These are phyloP conservation scores for Candida chauliodis DNA, from an alignment of 805 yeast species.

Conservation along the genomic window DNA sequence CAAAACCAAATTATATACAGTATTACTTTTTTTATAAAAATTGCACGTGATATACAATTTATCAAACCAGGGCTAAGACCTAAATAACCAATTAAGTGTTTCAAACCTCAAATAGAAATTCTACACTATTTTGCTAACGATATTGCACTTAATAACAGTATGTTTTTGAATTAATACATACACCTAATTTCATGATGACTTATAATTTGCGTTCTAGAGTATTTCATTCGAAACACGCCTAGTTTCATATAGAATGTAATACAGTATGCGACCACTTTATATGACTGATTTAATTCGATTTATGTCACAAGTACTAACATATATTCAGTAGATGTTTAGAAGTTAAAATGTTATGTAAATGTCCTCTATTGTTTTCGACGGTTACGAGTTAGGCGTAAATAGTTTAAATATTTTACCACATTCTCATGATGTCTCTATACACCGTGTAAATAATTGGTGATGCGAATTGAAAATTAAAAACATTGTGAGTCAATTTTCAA, in stretches of 20 bases:
- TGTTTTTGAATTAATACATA: too few species aligned
- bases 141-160: too few species aligned
- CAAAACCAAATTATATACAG: conserved; percentile 1
- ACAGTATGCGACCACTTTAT: conserved; percentile 39
- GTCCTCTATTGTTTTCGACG: too few species aligned
- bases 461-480: conserved; percentile 1
- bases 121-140: too few species aligned
- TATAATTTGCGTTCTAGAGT: conserved; percentile 49
- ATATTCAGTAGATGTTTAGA: too few species aligned
- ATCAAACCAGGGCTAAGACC: too few species aligned
- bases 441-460: too few species aligned
- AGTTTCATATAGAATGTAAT: conserved; percentile 35
- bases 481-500: conserved; percentile 4
- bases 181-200: conserved; percentile 43
- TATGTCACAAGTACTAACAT: not conserved
- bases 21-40: too few species aligned
- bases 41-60: too few species aligned
- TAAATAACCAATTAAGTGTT: too few species aligned
- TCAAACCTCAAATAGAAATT: too few species aligned
- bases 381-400: not conserved
- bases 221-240: conserved; percentile 40
- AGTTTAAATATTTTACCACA: not conserved
- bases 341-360: too few species aligned
- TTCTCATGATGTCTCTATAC: not conserved
- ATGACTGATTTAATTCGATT: conserved; percentile 1